Conservation (phyloP, 345 rosid species). For the Eucalyptus guilfoylei region DNA sequence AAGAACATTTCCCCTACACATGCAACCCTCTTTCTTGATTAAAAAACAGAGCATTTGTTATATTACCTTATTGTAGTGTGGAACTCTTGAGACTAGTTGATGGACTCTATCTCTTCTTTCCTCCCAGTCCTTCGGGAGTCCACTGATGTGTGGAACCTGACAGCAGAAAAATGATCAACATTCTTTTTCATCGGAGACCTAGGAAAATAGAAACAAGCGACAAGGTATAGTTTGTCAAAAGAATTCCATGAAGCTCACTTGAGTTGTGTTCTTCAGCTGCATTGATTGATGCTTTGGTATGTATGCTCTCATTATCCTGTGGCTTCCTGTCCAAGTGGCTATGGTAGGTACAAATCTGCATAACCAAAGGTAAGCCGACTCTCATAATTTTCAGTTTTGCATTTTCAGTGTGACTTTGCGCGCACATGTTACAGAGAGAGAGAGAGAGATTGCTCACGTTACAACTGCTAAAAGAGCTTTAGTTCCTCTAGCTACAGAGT, state of each 20-base stretch:
- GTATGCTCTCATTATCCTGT: conserved; percentile 57
- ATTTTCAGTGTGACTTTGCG: not conserved
- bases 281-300: conserved; percentile 70
- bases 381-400: not conserved
- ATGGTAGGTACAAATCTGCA: conserved; percentile 72
- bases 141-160: conserved; percentile 54
- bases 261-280: conserved; percentile 48
- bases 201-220: not conserved
- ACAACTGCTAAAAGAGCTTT: conserved; percentile 61
- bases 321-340: conserved; percentile 78
- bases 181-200: not conserved
- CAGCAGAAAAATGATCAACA: not conserved
- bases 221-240: not conserved
- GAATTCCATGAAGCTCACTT: conserved; percentile 15
- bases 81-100: conserved; percentile 48
- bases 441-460: conserved; percentile 27
- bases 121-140: conserved; percentile 59
- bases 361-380: not conserved
- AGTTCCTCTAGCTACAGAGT: conserved; percentile 23
- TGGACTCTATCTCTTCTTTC: conserved; percentile 47
- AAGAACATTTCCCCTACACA: not conserved
- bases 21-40: not conserved
- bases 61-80: conserved; percentile 62
- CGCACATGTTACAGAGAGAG: not conserved
- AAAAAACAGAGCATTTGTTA: not conserved